phyloP scores from a whole-genome alignment of 2,329 filamentous ascomycete genomes.

The Aphanocladium album region DNA sequence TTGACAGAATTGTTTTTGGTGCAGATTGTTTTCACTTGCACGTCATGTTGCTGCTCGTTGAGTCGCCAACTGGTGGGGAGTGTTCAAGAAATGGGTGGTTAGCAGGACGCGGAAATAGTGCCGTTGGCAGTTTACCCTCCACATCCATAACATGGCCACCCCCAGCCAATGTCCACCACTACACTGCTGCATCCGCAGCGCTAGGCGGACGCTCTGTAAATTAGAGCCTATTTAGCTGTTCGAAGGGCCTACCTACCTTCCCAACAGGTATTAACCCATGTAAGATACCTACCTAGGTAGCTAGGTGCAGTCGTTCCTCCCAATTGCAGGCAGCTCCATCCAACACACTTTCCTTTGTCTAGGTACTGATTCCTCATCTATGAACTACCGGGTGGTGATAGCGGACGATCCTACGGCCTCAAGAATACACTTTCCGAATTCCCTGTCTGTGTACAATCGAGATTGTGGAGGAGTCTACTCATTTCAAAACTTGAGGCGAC shows the following conservation, averaged over 20 bases:
- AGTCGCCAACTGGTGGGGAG: not conserved
- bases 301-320: no score
- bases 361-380: no score
- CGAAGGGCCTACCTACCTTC: no score
- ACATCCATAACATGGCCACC: not conserved
- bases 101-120: not conserved
- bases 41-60: not conserved
- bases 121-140: not conserved
- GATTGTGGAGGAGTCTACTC: not conserved
- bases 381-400: no score
- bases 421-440: no score
- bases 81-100: not conserved
- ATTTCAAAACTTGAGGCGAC: not conserved
- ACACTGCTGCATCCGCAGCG: not conserved
- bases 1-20: not conserved
- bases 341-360: no score
- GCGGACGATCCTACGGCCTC: no score
- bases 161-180: not conserved
- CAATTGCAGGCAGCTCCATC: no score
- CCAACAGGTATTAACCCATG: no score
- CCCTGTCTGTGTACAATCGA: no score
- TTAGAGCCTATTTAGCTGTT: not conserved
- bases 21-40: not conserved
- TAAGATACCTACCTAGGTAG: no score
- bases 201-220: not conserved